phyloP scores from a whole-genome alignment of 345 rosid species.

The Salix purpurea region DNA sequence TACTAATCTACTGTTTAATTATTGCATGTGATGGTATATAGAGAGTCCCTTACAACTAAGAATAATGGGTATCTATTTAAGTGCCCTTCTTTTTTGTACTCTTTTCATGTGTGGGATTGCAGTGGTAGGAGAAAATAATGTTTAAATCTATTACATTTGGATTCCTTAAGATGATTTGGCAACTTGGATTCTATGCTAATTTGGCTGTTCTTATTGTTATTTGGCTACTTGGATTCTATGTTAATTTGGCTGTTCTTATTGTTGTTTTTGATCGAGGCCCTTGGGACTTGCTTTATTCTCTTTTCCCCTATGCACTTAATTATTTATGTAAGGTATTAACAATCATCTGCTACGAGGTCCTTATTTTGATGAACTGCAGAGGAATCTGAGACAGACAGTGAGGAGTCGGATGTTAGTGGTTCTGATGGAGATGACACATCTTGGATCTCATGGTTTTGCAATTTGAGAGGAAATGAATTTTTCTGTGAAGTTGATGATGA shows the following conservation, averaged over 20 bases:
- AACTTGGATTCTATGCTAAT: neutral
- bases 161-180: neutral
- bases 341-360: neutral
- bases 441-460: conserved; percentile 99
- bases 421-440: conserved; percentile 92
- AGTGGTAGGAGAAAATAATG: neutral
- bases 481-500: conserved; percentile 98
- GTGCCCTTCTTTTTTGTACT: neutral
- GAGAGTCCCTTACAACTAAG: neutral
- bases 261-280: neutral
- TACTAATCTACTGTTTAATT: neutral
- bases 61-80: neutral
- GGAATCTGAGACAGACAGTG: conserved; percentile 78
- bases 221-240: neutral
- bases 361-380: conserved; percentile 35
- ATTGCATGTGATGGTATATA: neutral
- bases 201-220: neutral
- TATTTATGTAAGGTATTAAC: neutral
- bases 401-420: conserved; percentile 81
- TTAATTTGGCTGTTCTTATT: neutral
- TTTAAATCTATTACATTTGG: neutral
- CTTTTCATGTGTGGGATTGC: neutral
- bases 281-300: neutral
- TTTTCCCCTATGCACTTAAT: neutral
- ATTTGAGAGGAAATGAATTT: conserved; percentile 88